Base-by-base conservation (phyloP, 2,329 filamentous ascomycete species). In the Aotearoamyces nothofagi region DNA sequence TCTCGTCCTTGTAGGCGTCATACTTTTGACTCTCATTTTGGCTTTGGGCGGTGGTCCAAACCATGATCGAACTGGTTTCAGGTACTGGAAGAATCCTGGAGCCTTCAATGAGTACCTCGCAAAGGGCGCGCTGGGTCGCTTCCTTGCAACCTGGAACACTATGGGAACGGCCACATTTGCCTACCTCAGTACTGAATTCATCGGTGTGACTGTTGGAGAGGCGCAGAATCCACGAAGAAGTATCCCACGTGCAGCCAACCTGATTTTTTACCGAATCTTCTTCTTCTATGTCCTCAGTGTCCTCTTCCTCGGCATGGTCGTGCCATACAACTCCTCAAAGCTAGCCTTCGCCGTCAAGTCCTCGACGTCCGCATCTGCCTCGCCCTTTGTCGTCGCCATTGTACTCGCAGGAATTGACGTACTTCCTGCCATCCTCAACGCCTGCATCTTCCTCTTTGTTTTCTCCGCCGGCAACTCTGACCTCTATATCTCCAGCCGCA, bases 351-450 rank as follows among this genome's bases (percentile, higher is more conserved):
- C 64, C 7, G 63, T 59, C 14, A 53, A 52, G 20, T 55, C 58
- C 11, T 61, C 63, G 1, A 41, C 26, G 24, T 39, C 33, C 1
- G 47, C 46, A n/a, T 65, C 68, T 33, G 64, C 65, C 4, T 68
- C 63, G 14, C 48, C 63, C 27, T 57, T 57, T 37, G 57, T 62
- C 9, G 47, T 62, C 13, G 75, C 76, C 17, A 81, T 82, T 53
- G 62, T 72, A 45, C 58, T 66, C 13, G 61, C 76, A 4, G 62
- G 68, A 8, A 81, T 86, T 40, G 52, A 56, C 2, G 64, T 60
- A 1, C 61, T 81, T 2, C 68, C 75, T 40, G 67, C 66, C 35
- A 61, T 78, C 39, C 73, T 80, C 55, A 80, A 81, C 44, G 73
- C 63, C 17, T 70, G 67, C 12, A 67, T 80, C 40, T 55, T 79